Conservation (phyloP, 345 rosid genomes). For the Barbarea vulgaris region DNA sequence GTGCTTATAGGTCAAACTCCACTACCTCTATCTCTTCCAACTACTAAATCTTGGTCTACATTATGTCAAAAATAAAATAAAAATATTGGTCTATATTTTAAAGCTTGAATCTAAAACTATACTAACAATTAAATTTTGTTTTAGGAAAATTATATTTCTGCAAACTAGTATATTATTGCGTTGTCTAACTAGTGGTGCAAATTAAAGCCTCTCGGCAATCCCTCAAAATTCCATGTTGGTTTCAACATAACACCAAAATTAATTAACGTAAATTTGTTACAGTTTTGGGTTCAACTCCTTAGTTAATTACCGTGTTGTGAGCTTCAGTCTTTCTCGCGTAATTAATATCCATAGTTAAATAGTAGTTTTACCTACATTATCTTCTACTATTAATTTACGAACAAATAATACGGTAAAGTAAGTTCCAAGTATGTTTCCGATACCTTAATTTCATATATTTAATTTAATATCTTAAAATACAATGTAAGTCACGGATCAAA, state of each 20-base stretch:
- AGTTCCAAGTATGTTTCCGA: not conserved
- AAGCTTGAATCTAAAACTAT: not conserved
- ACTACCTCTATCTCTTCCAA: constrained; percentile 29
- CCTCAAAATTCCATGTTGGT: not conserved
- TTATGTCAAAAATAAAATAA: no score
- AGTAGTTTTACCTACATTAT: not conserved
- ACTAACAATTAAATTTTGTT: not conserved
- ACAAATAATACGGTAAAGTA: not conserved
- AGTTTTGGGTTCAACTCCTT: not conserved
- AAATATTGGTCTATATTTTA: not conserved
- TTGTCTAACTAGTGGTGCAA: not conserved
- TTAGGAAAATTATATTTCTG: not conserved
- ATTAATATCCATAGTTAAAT: no score
- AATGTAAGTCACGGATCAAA: not conserved
- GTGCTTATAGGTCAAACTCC: constrained; percentile 39
- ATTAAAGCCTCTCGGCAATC: not conserved
- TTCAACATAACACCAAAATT: not conserved
- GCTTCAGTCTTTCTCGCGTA: not conserved
- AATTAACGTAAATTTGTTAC: not conserved
- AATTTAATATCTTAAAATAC: not conserved
- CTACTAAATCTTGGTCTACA: constrained; percentile 1
- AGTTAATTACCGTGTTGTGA: not conserved
- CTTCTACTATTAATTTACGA: not conserved
- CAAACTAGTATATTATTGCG: not conserved
- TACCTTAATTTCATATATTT: not conserved